Conservation (phyloP, 495 filamentous ascomycete species). For the Talaromyces nanjingensis region DNA sequence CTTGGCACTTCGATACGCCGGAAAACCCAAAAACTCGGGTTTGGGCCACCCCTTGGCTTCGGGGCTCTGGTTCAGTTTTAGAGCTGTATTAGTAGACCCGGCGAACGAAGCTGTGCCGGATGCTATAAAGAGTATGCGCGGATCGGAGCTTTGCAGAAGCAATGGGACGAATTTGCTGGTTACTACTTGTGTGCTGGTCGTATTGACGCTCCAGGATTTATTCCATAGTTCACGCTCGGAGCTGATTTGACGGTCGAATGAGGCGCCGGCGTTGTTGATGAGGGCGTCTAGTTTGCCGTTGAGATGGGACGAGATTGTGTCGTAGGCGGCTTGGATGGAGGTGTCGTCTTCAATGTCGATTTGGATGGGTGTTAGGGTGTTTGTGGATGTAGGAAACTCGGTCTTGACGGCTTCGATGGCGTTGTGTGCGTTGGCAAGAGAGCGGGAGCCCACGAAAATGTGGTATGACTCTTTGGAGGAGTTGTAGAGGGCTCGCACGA, state of each 20-base stretch:
- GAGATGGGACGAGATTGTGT: slow-evolving; percentile 23
- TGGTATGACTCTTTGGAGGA: slow-evolving; percentile 33
- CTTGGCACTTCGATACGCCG: slow-evolving; percentile 48
- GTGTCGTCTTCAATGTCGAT: slow-evolving; percentile 47
- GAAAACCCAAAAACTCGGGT: slow-evolving; percentile 6
- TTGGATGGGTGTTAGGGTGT: slow-evolving; percentile 27
- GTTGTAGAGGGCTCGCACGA: slow-evolving; percentile 34
- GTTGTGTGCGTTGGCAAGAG: slow-evolving; percentile 32
- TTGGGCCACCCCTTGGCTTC: slow-evolving; percentile 42
- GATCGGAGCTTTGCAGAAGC: slow-evolving; percentile 33
- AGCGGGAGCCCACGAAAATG: slow-evolving; percentile 41
- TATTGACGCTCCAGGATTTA: slow-evolving; percentile 50
- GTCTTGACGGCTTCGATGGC: slow-evolving; percentile 27
- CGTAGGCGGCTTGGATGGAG: slow-evolving; percentile 38
- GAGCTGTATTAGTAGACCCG: slow-evolving; percentile 22
- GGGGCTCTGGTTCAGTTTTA: slow-evolving; percentile 26
- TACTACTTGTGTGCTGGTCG: slow-evolving; percentile 42
- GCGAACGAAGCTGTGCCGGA: slow-evolving; percentile 39
- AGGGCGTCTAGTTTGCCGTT: slow-evolving; percentile 41
- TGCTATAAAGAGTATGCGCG: slow-evolving; percentile 44
- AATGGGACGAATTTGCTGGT: slow-evolving; percentile 39
- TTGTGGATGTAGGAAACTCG: slow-evolving; percentile 29
- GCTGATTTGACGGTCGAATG: slow-evolving; percentile 20
- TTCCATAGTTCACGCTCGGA: slow-evolving; percentile 36
- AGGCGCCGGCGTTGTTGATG: slow-evolving; percentile 44